A percentile compares a stretch with the other conserved stretches of the same genome.
phyloP scores from a whole-genome alignment of 2,329 filamentous ascomycete species.

The Epichloe baconii region DNA sequence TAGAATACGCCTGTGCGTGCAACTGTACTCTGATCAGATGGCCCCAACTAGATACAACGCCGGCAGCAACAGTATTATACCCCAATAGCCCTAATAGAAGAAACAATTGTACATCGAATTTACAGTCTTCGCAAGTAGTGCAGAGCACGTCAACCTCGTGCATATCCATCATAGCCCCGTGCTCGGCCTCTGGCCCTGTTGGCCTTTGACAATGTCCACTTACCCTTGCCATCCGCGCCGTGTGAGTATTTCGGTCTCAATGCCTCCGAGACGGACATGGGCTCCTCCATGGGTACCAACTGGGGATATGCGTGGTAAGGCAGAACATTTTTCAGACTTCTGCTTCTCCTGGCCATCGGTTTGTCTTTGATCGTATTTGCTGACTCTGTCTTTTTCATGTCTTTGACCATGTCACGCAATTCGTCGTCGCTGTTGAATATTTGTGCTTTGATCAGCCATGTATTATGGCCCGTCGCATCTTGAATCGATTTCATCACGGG shows the following conservation, averaged over 20 bases:
- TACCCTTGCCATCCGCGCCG: constrained; percentile 12
- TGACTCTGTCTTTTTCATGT: constrained; percentile 29
- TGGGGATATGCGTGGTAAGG: constrained; percentile 24
- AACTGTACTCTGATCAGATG: too few relatives aligned
- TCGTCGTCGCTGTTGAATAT: constrained; percentile 65
- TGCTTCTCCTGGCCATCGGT: constrained; percentile 13
- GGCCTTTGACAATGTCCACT: constrained; percentile 14
- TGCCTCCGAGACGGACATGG: constrained; percentile 23
- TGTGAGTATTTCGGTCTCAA: constrained; percentile 12
- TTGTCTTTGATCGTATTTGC: constrained; percentile 12
- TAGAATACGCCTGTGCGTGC: too few relatives aligned
- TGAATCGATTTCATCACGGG: constrained; percentile 69
- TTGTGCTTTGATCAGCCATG: constrained; percentile 69
- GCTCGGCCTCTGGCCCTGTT: constrained; percentile 13
- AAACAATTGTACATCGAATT: too few relatives aligned
- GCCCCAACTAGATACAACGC: too few relatives aligned
- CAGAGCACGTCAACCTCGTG: background rate
- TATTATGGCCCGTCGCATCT: constrained; percentile 29
- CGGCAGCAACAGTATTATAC: too few relatives aligned
- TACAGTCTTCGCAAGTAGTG: background rate
- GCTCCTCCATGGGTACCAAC: constrained; percentile 22
- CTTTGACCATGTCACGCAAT: constrained; percentile 57
- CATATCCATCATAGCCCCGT: constrained; percentile 12
- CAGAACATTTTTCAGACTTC: constrained; percentile 17
- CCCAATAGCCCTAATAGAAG: too few relatives aligned